Base-by-base conservation (phyloP, 2,329 filamentous ascomycete species). In the Trichoderma asperellum region DNA sequence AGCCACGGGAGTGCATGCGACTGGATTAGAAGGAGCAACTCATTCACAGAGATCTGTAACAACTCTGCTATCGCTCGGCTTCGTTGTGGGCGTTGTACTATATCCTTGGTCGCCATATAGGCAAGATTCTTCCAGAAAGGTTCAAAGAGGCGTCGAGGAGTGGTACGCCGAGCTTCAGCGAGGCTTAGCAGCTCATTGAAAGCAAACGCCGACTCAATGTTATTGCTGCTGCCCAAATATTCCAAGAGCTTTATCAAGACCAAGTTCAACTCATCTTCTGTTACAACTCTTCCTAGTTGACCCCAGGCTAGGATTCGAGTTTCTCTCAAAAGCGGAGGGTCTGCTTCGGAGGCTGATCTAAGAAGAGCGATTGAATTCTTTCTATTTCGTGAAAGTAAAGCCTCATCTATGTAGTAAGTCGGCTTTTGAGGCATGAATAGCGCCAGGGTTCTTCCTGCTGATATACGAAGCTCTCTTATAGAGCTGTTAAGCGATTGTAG, bases 51-150 rank as follows among this genome's bases (percentile, higher is more conserved):
- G 75, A 93, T 90, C 63, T 90, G 89, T 47, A 97, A 84, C 35
- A 98, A 81, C 72, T 97, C 93, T 29, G 94, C 93, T 60, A 98
- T 85, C 56, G 91, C 86, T 68, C 92, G 89, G 58, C 90, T 91
- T 76, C 94, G 91, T 74, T 96, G 92, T n/a, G 96, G 95, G 58
- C 91, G 88, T 59, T 87, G 85, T 27, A 91, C 85, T 71, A 98
- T 86, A 74, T 97, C 93, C 77, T 94, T 95, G 34, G 96, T 91
- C 2, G 93, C 90, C 61, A 90, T 87, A 70, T 95, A 91, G 0
- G 93, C 94, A 56, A 99, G 84, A 35, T 88, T 95, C 73, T 89
- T 88, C 94, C 95, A 98, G 78, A 94, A 98, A 0, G 95, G 94
- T 68, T 90, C 89, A 68, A 98, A 90, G 0, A 99, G 82, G 18